Evolutionary conservation across 2,329 filamentous ascomycete genomes (phyloP).

Genomic region (Aspergillus tamarii): DNA sequence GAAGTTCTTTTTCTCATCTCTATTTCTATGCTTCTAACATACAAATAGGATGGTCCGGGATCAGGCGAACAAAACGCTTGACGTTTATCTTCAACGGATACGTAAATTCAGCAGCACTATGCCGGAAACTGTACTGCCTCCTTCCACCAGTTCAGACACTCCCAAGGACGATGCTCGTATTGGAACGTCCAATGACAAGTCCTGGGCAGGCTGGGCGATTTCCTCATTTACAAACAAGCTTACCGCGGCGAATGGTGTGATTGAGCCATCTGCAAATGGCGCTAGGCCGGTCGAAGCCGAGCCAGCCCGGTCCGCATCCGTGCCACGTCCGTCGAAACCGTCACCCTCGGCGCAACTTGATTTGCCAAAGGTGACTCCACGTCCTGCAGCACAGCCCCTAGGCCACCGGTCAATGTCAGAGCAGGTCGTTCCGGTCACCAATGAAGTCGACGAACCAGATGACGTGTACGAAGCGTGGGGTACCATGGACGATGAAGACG

Average conservation of each 20-base stretch:
- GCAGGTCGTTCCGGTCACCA: constrained; percentile 40
- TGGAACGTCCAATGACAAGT: constrained; percentile 71
- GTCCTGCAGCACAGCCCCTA: constrained; percentile 32
- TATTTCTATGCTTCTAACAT: constrained; percentile 6
- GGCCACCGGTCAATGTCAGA: constrained; percentile 46
- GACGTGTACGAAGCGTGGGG: constrained; percentile 77
- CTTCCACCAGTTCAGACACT: constrained; percentile 56
- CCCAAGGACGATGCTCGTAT: constrained; percentile 67
- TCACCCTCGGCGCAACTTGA: constrained; percentile 31
- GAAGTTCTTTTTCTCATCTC: constrained; percentile 9
- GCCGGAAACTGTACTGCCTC: constrained; percentile 77
- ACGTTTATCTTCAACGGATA: constrained; percentile 80
- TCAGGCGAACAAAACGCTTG: constrained; percentile 86
- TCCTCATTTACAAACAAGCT: constrained; percentile 98
- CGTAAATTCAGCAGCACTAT: constrained; percentile 76
- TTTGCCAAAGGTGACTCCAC: constrained; percentile 27
- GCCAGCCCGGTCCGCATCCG: constrained; percentile 49
- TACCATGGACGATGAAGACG: constrained; percentile 61
- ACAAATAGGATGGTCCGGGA: constrained; percentile 72
- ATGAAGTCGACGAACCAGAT: constrained; percentile 59
- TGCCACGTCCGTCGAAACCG: constrained; percentile 47
- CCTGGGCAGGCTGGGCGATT: constrained; percentile 97
- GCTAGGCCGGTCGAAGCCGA: constrained; percentile 49
- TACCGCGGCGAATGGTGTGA: constrained; percentile 81
- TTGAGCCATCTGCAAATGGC: constrained; percentile 64